Evolutionary conservation across 106 monocot genomes (phyloP).

Genomic region (Allium fistulosum): DNA sequence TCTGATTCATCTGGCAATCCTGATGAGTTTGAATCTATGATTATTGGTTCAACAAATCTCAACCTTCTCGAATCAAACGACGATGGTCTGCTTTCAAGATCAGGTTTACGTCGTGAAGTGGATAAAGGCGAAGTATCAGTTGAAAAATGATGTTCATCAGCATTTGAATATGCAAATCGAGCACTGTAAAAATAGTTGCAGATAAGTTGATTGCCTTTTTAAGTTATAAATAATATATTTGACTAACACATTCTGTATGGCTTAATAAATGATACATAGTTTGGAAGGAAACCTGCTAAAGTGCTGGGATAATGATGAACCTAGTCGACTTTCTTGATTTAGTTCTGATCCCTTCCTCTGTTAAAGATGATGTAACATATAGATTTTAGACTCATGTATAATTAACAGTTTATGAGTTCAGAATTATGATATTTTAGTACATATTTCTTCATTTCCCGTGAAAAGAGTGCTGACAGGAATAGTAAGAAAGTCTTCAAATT

Average conservation of each 20-base stretch:
- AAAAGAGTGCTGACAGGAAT: too few relatives aligned
- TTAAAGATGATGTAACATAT: not conserved
- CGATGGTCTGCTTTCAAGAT: conserved; percentile 43
- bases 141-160: conserved; percentile 36
- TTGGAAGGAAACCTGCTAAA: conserved; percentile 30
- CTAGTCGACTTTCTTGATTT: conserved; percentile 30
- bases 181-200: conserved; percentile 19
- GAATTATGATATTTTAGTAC: too few relatives aligned
- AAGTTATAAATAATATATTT: not conserved
- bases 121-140: conserved; percentile 38
- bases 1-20: conserved; percentile 25
- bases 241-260: not conserved
- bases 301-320: conserved; percentile 14
- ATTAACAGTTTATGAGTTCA: too few relatives aligned
- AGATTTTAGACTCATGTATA: not conserved
- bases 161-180: conserved; percentile 29
- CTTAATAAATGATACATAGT: not conserved
- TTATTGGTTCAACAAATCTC: conserved; percentile 34
- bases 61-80: conserved; percentile 58
- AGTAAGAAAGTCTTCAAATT: too few relatives aligned
- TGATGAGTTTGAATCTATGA: conserved; percentile 28
- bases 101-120: conserved; percentile 38
- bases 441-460: too few relatives aligned
- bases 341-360: conserved; percentile 59
- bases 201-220: not conserved